Percentiles rank a stretch among this genome's conserved stretches.
These are phyloP conservation scores for Pichia heedii DNA, from an alignment of 805 yeast genomes.

Conservation along the genomic window DNA sequence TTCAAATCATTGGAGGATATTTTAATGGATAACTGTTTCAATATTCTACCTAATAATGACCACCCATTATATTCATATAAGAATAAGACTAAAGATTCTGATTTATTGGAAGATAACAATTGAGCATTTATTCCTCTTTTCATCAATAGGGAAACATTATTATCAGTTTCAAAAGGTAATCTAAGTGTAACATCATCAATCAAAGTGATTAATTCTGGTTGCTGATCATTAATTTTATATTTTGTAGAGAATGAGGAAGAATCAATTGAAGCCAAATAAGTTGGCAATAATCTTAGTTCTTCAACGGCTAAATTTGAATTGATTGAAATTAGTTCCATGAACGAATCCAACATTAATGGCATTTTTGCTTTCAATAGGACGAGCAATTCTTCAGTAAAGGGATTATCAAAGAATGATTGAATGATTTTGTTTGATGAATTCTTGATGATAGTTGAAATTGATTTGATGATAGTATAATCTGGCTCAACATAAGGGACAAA, in stretches of 20 bases:
- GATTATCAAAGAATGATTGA: constrained; percentile 37
- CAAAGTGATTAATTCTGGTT: constrained; percentile 40
- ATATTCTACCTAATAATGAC: constrained; percentile 70
- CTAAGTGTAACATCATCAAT: constrained; percentile 33
- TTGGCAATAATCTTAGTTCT: constrained; percentile 47
- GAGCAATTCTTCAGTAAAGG: constrained; percentile 35
- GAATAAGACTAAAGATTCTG: constrained; percentile 46
- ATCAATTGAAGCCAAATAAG: constrained; percentile 48
- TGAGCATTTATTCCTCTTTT: constrained; percentile 60
- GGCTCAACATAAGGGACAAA: constrained; percentile 42
- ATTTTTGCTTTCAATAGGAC: constrained; percentile 61
- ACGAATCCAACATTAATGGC: constrained; percentile 56
- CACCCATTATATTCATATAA: constrained; percentile 75
- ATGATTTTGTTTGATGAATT: constrained; percentile 38
- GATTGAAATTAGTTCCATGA: constrained; percentile 49
- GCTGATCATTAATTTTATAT: constrained; percentile 41
- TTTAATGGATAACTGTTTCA: constrained; percentile 49
- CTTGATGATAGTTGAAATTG: constrained; percentile 34
- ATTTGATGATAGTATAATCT: constrained; percentile 35
- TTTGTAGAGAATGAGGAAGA: constrained; percentile 31
- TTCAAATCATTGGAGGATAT: constrained; percentile 30
- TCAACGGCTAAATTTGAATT: constrained; percentile 61
- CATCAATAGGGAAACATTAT: constrained; percentile 37
- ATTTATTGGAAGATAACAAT: constrained; percentile 5
- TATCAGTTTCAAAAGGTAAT: constrained; percentile 42